These are phyloP conservation scores for Pichia sp. DNA, from an alignment of 1,139 yeast genomes.

Conservation along the genomic window DNA sequence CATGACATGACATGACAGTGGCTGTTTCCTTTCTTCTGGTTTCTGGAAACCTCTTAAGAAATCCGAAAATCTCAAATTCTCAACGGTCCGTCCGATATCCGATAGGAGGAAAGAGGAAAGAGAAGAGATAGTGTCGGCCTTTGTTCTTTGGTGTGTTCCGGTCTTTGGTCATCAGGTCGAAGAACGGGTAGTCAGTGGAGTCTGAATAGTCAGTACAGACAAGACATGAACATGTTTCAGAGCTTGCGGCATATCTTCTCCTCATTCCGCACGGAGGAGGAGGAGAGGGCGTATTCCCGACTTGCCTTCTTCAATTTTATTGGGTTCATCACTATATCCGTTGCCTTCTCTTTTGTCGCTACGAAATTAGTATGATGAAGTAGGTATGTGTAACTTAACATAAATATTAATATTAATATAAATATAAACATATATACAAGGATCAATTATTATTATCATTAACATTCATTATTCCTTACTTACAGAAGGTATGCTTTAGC, in stretches of 20 bases:
- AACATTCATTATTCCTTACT: neutral
- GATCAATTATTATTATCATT: neutral
- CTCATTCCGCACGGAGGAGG: conserved; percentile 79
- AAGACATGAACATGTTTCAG: conserved; percentile 17
- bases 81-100: too few species aligned
- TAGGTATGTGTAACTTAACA: neutral
- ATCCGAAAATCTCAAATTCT: too few species aligned
- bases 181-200: too few species aligned
- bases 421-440: conserved; percentile 13
- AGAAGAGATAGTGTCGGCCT: too few species aligned
- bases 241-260: conserved; percentile 59
- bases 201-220: too few species aligned
- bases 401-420: conserved; percentile 1
- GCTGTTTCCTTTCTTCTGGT: too few species aligned
- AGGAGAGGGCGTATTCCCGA: conserved; percentile 69
- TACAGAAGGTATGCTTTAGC: conserved; percentile 62
- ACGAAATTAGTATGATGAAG: conserved; percentile 33
- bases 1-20: too few species aligned
- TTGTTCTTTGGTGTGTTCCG: too few species aligned
- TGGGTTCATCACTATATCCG: conserved; percentile 78
- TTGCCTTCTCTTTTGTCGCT: conserved; percentile 72
- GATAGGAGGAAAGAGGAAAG: too few species aligned
- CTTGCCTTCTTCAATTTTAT: conserved; percentile 75
- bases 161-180: too few species aligned
- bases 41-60: too few species aligned